These are phyloP conservation scores for Trichoderma hamatum DNA, from an alignment of 2,329 filamentous ascomycete species.

Conservation along the genomic window DNA sequence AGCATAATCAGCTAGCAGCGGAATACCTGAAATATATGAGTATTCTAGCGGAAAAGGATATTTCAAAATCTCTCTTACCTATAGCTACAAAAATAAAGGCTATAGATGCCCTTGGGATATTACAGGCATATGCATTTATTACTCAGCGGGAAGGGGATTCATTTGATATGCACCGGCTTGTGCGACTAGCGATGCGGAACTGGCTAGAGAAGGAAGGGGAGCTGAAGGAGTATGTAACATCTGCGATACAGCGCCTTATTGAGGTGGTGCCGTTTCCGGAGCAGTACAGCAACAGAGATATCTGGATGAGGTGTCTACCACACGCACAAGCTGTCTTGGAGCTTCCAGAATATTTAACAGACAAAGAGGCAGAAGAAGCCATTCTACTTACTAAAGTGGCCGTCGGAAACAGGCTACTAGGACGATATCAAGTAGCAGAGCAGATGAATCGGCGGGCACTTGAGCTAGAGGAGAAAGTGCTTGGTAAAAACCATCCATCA, in stretches of 20 bases:
- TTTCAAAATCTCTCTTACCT: conserved; percentile 36
- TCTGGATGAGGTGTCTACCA: neutral
- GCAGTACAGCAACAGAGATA: neutral
- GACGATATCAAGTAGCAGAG: conserved; percentile 31
- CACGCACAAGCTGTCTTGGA: neutral
- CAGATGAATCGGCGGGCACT: conserved; percentile 27
- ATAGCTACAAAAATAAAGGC: neutral
- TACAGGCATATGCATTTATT: conserved; percentile 40
- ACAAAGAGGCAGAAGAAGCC: neutral
- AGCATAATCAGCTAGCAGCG: conserved; percentile 33
- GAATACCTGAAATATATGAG: conserved; percentile 38
- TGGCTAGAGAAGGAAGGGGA: conserved; percentile 32
- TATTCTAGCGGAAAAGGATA: conserved; percentile 37
- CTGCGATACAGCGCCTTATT: neutral
- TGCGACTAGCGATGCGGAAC: conserved; percentile 37
- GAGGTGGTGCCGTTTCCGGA: neutral
- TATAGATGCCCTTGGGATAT: conserved; percentile 28
- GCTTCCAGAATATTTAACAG: neutral
- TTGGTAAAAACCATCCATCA: neutral
- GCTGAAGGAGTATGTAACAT: neutral
- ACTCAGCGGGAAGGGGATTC: conserved; percentile 28
- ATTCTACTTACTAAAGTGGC: neutral
- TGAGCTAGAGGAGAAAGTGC: neutral
- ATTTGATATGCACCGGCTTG: conserved; percentile 40
- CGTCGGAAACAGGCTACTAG: neutral